Percentiles rank a stretch among this genome's conserved stretches.
These are phyloP conservation scores for Rhodotorula mucilaginosa DNA, from an alignment of 1,284 basidiomycete species.

Conservation along the genomic window DNA sequence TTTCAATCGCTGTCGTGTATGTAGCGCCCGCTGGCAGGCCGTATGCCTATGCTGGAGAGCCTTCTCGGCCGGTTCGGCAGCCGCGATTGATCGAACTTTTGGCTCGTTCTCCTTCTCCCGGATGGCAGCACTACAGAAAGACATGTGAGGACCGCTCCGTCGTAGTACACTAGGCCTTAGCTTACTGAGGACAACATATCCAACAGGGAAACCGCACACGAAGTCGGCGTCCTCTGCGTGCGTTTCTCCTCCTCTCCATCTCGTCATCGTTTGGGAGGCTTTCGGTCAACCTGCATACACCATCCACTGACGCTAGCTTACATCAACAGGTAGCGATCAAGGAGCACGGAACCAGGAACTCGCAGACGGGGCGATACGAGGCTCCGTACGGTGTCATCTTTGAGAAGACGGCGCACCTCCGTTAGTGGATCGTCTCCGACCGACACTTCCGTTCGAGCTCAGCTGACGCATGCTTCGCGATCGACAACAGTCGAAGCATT, in stretches of 20 bases:
- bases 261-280: neutral
- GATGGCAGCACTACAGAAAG: neutral
- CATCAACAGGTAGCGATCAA: constrained; percentile 26
- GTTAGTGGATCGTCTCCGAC: constrained; percentile 10
- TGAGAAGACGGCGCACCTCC: constrained; percentile 24
- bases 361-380: neutral
- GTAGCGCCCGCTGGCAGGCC: no score
- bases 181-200: no score
- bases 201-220: constrained; percentile 22
- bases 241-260: neutral
- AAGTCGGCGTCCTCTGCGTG: constrained; percentile 22
- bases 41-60: no score
- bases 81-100: no score
- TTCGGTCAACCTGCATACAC: neutral
- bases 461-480: neutral
- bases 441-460: neutral
- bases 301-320: neutral
- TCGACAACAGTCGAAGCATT: constrained; percentile 31
- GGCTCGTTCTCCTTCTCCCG: no score
- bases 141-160: neutral
- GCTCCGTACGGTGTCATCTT: constrained; percentile 32
- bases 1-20: no score
- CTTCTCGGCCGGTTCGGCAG: no score
- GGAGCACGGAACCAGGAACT: constrained; percentile 17
- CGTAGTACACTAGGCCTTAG: no score